Percentiles rank a stretch among this genome's conserved stretches.
Evolutionary conservation across 1,139 yeast genomes (phyloP).

Genomic region (Hansenula sp.): DNA sequence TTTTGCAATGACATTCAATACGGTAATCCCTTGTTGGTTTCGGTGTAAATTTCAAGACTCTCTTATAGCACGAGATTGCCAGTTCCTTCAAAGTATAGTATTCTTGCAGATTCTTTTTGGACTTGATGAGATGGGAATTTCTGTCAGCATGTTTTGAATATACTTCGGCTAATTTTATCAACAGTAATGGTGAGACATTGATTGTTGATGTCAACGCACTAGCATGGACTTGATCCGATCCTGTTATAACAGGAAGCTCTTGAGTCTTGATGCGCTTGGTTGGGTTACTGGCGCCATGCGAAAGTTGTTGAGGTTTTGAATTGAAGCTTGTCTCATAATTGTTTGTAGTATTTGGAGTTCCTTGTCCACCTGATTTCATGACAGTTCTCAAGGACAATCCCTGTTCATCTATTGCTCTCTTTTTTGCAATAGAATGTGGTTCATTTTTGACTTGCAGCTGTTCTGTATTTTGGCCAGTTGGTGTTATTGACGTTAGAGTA

Average conservation of each 20-base stretch:
- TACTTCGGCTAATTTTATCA: neutral
- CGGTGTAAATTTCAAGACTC: constrained; percentile 7
- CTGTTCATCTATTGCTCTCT: neutral
- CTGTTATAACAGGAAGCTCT: neutral
- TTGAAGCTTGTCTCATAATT: neutral
- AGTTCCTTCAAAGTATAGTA: constrained; percentile 17
- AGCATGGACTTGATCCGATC: neutral
- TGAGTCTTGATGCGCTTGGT: neutral
- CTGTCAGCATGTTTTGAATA: constrained; percentile 1
- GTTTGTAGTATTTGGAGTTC: neutral
- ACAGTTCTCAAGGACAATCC: neutral
- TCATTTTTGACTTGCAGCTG: too few species aligned
- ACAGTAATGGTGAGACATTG: neutral
- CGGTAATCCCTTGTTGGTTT: constrained; percentile 9
- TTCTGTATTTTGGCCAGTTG: too few species aligned
- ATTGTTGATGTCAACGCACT: neutral
- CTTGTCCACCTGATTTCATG: neutral
- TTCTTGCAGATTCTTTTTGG: constrained; percentile 11
- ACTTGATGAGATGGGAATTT: neutral
- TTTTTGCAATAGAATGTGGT: neutral
- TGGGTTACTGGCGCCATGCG: too few species aligned
- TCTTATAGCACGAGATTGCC: constrained; percentile 9
- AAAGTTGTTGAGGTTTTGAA: neutral
- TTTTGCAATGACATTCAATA: constrained; percentile 10
- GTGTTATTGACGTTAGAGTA: too few species aligned